Percentiles rank a stretch among this genome's conserved stretches.
phyloP scores from a whole-genome alignment of 176 grass and related monocot species.

The Microstegium vimineum region DNA sequence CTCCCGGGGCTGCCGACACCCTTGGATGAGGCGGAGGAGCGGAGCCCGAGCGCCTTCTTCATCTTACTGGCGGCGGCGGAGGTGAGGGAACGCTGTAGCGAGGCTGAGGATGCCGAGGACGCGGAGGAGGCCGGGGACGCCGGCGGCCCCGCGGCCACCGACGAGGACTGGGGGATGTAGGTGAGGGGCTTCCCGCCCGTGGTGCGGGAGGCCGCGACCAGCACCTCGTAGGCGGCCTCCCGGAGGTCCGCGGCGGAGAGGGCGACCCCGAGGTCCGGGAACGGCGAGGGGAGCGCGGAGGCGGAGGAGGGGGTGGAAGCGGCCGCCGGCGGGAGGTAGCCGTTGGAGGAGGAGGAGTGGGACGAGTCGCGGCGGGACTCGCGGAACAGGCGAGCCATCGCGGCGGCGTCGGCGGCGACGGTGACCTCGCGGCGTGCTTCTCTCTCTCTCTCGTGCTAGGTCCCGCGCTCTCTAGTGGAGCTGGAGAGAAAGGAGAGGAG shows the following conservation, averaged over 20 bases:
- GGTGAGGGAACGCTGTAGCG: slow-evolving; percentile 84
- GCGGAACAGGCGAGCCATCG: slow-evolving; percentile 75
- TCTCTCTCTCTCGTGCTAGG: background rate
- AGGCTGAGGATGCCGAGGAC: slow-evolving; percentile 31
- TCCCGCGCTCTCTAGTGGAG: background rate
- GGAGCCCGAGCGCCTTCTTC: slow-evolving; percentile 94
- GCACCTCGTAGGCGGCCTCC: slow-evolving; percentile 83
- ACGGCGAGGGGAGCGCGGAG: slow-evolving; percentile 56
- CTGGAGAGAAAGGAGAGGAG: too few species aligned
- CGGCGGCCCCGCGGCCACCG: slow-evolving; percentile 3
- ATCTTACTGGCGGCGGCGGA: slow-evolving; percentile 95
- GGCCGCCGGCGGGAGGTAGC: background rate
- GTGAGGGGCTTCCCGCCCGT: slow-evolving; percentile 77
- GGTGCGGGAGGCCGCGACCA: slow-evolving; percentile 77
- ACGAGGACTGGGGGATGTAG: slow-evolving; percentile 69
- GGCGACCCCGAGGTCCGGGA: slow-evolving; percentile 49
- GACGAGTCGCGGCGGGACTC: slow-evolving; percentile 54
- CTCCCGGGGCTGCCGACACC: slow-evolving; percentile 57
- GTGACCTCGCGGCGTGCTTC: background rate
- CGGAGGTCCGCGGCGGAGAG: slow-evolving; percentile 65
- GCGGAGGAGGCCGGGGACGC: slow-evolving; percentile 27
- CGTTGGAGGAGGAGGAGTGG: slow-evolving; percentile 32
- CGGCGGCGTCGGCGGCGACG: slow-evolving; percentile 17
- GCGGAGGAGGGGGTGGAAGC: background rate
- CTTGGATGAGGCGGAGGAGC: slow-evolving; percentile 67